phyloP scores from a whole-genome alignment of 2,329 filamentous ascomycete species.

The Aspergillus sp. region DNA sequence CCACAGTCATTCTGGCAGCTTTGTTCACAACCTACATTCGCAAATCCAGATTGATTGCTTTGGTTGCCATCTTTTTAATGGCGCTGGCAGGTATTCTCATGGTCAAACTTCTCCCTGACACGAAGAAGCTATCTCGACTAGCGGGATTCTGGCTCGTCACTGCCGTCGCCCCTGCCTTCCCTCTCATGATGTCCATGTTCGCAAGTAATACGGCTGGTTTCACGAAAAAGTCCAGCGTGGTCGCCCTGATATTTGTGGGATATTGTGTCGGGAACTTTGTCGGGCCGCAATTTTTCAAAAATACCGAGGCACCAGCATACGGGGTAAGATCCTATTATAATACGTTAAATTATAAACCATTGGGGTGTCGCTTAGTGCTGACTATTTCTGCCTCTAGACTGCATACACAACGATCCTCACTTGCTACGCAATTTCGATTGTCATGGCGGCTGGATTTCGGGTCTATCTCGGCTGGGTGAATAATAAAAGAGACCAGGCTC shows the following conservation, averaged over 20 bases:
- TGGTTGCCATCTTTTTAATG: slow-evolving; percentile 17
- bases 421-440: slow-evolving; percentile 20
- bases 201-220: slow-evolving; percentile 19
- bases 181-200: slow-evolving; percentile 18
- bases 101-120: slow-evolving; percentile 20
- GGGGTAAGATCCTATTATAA: background rate
- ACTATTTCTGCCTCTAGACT: slow-evolving; percentile 6
- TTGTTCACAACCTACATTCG: slow-evolving; percentile 16
- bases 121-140: slow-evolving; percentile 17
- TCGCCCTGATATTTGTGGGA: slow-evolving; percentile 15
- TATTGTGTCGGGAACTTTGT: slow-evolving; percentile 21
- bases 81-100: slow-evolving; percentile 21
- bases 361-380: background rate
- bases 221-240: slow-evolving; percentile 20
- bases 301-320: slow-evolving; percentile 16
- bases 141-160: slow-evolving; percentile 22
- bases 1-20: slow-evolving; percentile 19
- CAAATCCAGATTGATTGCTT: slow-evolving; percentile 17
- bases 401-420: slow-evolving; percentile 23
- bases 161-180: slow-evolving; percentile 19
- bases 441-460: slow-evolving; percentile 11
- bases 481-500: slow-evolving; percentile 12
- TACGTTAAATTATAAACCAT: background rate
- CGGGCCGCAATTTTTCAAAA: slow-evolving; percentile 18
- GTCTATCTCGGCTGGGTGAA: slow-evolving; percentile 18